A percentile compares a stretch with the other conserved stretches of the same genome.
Evolutionary conservation across 2,329 filamentous ascomycete genomes (phyloP).

Genomic region (Cladorrhinum sp.): DNA sequence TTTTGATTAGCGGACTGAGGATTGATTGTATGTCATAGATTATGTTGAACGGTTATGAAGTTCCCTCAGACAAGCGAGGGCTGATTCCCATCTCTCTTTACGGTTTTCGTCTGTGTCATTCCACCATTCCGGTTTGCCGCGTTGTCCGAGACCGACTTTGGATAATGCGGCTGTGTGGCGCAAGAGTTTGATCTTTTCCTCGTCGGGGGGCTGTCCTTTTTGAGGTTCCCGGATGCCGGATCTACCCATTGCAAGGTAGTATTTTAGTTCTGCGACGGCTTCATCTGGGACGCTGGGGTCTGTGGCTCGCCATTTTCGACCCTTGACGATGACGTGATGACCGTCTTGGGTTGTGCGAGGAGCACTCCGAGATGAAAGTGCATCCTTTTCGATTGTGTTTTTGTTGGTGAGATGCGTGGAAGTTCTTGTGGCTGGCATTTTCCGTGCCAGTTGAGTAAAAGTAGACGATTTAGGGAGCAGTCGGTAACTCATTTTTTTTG

Average conservation of each 20-base stretch:
- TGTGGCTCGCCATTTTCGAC: conserved; percentile 15
- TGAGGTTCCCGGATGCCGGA: conserved; percentile 1
- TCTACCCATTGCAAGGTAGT: conserved; percentile 13
- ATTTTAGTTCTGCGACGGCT: conserved; percentile 11
- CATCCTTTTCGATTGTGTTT: background rate
- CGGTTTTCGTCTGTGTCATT: conserved; percentile 12
- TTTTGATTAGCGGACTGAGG: conserved; percentile 9
- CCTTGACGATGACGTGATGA: conserved; percentile 14
- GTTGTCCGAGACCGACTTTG: conserved; percentile 12
- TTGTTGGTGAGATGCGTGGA: background rate
- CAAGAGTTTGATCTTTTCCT: background rate
- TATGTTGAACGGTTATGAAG: background rate
- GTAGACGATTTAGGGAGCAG: background rate
- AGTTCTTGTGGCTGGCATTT: background rate
- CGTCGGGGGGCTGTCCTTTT: background rate
- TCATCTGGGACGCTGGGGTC: conserved; percentile 10
- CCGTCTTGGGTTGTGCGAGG: conserved; percentile 10
- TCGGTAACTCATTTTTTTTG: background rate
- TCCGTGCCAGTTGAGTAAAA: background rate
- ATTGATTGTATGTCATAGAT: too few relatives aligned
- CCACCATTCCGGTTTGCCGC: conserved; percentile 19
- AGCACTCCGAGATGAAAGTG: background rate
- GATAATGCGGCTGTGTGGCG: background rate
- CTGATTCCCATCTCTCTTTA: conserved; percentile 10
- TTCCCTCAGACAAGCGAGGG: conserved; percentile 4